Conservation (phyloP, 169 alveolate genomes). For the Theileria parva region DNA sequence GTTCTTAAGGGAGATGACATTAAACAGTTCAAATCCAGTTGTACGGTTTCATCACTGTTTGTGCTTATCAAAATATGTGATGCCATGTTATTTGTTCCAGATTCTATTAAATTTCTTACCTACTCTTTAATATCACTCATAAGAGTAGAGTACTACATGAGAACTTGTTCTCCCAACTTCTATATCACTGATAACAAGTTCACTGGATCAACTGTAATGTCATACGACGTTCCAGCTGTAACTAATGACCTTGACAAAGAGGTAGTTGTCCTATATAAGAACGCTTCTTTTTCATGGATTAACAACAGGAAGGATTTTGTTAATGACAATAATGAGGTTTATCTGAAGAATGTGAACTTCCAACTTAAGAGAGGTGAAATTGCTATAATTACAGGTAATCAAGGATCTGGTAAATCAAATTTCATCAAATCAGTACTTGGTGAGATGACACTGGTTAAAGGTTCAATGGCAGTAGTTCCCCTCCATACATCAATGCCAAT, state of each 20-base stretch:
- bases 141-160: background rate
- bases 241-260: slow-evolving; percentile 21
- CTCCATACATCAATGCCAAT: slow-evolving; percentile 57
- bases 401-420: slow-evolving; percentile 45
- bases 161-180: slow-evolving; percentile 44
- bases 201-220: background rate
- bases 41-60: background rate
- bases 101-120: slow-evolving; percentile 1
- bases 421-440: slow-evolving; percentile 59
- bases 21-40: background rate
- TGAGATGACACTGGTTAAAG: slow-evolving; percentile 61
- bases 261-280: background rate
- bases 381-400: background rate
- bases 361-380: background rate
- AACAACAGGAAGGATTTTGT: background rate
- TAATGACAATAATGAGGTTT: background rate
- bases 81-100: slow-evolving; percentile 1
- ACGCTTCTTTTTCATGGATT: slow-evolving; percentile 19
- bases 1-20: background rate
- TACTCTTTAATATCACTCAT: background rate
- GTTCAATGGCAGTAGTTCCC: slow-evolving; percentile 62
- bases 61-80: background rate
- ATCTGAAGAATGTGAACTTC: background rate
- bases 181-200: slow-evolving; percentile 13
- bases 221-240: background rate